These are phyloP conservation scores for Cichorium intybus DNA, from an alignment of 140 eudicot genomes.

Conservation along the genomic window DNA sequence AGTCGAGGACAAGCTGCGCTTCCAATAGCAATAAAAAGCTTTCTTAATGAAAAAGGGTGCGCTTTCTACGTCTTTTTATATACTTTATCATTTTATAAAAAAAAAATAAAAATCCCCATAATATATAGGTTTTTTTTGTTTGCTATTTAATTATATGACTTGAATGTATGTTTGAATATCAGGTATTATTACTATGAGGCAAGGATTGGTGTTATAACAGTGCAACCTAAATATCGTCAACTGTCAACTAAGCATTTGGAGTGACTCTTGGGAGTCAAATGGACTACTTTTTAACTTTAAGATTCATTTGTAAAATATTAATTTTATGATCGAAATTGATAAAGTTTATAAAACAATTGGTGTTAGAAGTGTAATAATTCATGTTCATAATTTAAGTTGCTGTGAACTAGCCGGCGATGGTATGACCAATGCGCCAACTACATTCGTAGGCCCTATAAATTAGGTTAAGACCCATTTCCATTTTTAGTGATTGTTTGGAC, in stretches of 20 bases:
- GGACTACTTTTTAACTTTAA: background rate
- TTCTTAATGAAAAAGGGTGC: constrained; percentile 72
- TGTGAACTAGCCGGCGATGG: constrained; percentile 1
- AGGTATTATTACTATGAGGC: constrained; percentile 67
- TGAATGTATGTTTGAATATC: constrained; percentile 21
- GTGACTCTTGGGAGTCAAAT: constrained; percentile 1
- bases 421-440: too few relatives aligned
- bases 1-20: constrained; percentile 83
- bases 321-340: background rate
- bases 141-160: constrained; percentile 6
- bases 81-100: background rate
- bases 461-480: too few relatives aligned
- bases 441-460: too few relatives aligned
- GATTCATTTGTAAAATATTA: background rate
- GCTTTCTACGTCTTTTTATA: background rate
- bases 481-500: too few relatives aligned
- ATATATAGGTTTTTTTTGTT: background rate
- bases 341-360: background rate
- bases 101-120: background rate
- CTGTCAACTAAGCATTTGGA: background rate
- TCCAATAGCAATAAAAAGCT: constrained; percentile 66
- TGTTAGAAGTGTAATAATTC: constrained; percentile 3
- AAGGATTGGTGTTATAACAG: constrained; percentile 60
- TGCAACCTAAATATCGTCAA: constrained; percentile 66
- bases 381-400: background rate